These are phyloP conservation scores for Blastomyces gilchristii DNA, from an alignment of 2,329 filamentous ascomycete species.

Conservation along the genomic window DNA sequence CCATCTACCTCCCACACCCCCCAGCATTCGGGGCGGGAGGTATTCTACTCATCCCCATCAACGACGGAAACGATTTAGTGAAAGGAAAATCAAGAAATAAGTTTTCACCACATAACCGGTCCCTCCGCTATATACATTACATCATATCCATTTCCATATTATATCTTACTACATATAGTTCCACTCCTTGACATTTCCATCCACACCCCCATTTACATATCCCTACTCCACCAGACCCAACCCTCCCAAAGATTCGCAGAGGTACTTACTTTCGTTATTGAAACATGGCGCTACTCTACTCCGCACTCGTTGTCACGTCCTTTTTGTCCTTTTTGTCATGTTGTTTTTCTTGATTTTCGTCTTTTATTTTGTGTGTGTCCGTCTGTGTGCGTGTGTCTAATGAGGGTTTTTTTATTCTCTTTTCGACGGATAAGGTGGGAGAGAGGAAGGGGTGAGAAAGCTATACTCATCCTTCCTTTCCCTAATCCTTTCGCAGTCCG, in stretches of 20 bases:
- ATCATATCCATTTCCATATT: not conserved
- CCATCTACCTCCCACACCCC: not conserved
- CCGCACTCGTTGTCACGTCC: not conserved
- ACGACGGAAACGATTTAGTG: not conserved
- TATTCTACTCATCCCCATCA: not conserved
- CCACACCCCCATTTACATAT: no score
- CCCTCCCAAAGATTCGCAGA: not conserved
- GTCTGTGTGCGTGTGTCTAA: not conserved
- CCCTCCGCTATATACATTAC: not conserved
- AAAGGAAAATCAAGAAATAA: not conserved
- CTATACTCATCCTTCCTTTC: not conserved
- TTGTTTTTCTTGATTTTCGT: not conserved
- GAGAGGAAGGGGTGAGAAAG: not conserved
- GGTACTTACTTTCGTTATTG: not conserved
- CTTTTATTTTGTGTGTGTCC: not conserved
- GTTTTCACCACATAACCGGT: not conserved
- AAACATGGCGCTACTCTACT: no score
- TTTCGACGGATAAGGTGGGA: not conserved
- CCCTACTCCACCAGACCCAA: no score
- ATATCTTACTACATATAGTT: not conserved
- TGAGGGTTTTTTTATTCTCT: not conserved
- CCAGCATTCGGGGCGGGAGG: not conserved
- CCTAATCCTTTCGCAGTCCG: not conserved
- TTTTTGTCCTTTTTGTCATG: not conserved
- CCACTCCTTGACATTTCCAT: constrained; percentile 1